Percentiles rank a stretch among this genome's conserved stretches.
Conservation (phyloP, 768 basidiomycete species). For the Boletellus emodensis region DNA sequence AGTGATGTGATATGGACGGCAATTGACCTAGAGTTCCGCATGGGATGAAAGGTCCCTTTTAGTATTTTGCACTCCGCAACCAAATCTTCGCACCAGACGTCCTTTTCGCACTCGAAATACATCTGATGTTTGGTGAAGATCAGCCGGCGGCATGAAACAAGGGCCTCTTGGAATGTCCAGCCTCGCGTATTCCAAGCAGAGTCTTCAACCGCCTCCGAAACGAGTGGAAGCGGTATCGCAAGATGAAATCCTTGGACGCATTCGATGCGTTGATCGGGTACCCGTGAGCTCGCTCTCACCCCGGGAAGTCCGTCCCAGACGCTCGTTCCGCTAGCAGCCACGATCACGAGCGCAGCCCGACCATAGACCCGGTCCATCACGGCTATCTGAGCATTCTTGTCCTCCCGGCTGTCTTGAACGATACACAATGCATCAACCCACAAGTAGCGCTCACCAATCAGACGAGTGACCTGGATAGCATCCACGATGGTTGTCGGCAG, state of each 20-base stretch:
- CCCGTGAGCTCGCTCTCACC: conserved; percentile 7
- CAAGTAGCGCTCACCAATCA: no score
- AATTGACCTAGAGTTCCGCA: neutral
- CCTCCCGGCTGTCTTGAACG: conserved; percentile 17
- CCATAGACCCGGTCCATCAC: conserved; percentile 19
- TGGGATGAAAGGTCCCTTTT: conserved; percentile 1
- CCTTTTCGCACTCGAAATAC: conserved; percentile 19
- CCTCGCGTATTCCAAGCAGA: conserved; percentile 17
- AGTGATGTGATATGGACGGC: neutral
- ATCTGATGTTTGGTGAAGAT: conserved; percentile 21
- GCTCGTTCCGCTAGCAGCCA: conserved; percentile 16
- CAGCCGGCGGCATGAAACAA: conserved; percentile 21
- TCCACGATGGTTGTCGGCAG: conserved; percentile 14
- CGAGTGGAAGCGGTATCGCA: conserved; percentile 16
- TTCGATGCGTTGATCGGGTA: conserved; percentile 11
- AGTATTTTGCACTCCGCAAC: conserved; percentile 12
- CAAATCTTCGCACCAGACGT: conserved; percentile 23
- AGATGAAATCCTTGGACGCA: conserved; percentile 21
- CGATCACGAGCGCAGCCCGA: conserved; percentile 13
- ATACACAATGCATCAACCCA: conserved; percentile 20
- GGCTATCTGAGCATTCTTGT: conserved; percentile 16
- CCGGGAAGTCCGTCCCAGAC: conserved; percentile 13
- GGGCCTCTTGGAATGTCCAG: neutral
- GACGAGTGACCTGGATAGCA: no score
- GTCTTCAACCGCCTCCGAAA: neutral